A percentile compares a stretch with the other conserved stretches of the same genome.
phyloP scores from a whole-genome alignment of 768 basidiomycete genomes.

The Rhizopogon rudus region DNA sequence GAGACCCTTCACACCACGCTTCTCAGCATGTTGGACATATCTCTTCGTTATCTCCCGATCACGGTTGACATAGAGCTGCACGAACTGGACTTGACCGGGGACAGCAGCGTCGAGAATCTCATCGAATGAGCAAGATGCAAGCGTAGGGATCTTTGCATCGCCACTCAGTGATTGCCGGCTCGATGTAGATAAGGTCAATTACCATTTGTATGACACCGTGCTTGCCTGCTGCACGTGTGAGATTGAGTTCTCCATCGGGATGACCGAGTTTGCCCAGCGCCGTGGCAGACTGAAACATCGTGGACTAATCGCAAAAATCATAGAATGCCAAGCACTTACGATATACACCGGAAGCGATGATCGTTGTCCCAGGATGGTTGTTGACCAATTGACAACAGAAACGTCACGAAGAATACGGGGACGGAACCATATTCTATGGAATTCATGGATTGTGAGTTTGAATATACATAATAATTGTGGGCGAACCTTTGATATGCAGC shows the following conservation, averaged over 20 bases:
- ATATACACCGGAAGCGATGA: conserved; percentile 80
- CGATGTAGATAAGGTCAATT: neutral
- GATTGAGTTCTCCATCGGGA: conserved; percentile 88
- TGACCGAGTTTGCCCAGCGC: conserved; percentile 93
- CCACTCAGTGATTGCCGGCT: neutral
- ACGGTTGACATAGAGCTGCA: conserved; percentile 90
- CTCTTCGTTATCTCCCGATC: conserved; percentile 82
- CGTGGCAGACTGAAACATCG: conserved; percentile 57
- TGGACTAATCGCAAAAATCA: conserved; percentile 5
- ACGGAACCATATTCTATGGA: conserved; percentile 80
- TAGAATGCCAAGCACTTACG: conserved; percentile 30
- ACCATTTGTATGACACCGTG: conserved; percentile 76
- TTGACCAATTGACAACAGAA: conserved; percentile 80
- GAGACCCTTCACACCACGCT: conserved; percentile 84
- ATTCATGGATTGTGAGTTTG: neutral
- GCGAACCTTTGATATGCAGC: conserved; percentile 81
- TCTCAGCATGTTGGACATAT: conserved; percentile 87
- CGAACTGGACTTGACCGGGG: conserved; percentile 76
- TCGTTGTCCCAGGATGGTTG: conserved; percentile 72
- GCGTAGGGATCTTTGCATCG: conserved; percentile 77
- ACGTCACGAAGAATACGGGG: conserved; percentile 85
- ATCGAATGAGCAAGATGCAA: conserved; percentile 94
- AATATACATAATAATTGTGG: neutral
- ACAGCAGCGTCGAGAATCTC: conserved; percentile 86
- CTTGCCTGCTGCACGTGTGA: conserved; percentile 86